Percentiles rank a stretch among this genome's conserved stretches.
phyloP scores from a whole-genome alignment of 768 basidiomycete species.

The Leccinum fibrillosum region DNA sequence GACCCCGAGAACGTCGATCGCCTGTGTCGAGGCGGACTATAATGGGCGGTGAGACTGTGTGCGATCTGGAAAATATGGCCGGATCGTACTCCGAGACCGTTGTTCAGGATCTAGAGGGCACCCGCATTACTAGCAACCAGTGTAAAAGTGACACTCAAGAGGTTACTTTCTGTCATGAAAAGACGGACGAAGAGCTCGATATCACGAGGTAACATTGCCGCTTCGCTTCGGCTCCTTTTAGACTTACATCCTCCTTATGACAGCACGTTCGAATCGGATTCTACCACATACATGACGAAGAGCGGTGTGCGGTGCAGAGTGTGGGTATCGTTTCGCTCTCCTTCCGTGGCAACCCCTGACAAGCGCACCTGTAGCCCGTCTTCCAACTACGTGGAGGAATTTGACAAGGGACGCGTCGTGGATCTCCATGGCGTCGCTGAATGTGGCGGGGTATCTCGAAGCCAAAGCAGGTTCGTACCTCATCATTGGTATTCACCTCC shows the following conservation, averaged over 20 bases:
- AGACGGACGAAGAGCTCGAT: neutral
- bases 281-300: neutral
- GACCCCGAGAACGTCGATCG: too few relatives aligned
- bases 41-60: neutral
- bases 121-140: neutral
- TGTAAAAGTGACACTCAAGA: neutral
- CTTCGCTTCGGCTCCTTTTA: neutral
- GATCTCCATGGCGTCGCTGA: slow-evolving; percentile 8
- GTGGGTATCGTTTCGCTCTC: neutral
- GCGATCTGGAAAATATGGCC: too few relatives aligned
- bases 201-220: slow-evolving; percentile 1
- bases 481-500: neutral
- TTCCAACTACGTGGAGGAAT: slow-evolving; percentile 1
- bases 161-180: neutral
- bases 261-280: neutral
- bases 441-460: neutral
- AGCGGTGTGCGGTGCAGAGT: neutral
- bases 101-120: neutral
- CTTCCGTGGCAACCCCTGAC: neutral
- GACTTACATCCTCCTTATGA: neutral
- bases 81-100: neutral
- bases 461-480: slow-evolving; percentile 8
- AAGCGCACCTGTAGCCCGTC: slow-evolving; percentile 5
- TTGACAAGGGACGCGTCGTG: neutral
- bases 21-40: neutral